Evolutionary conservation across 495 filamentous ascomycete species (phyloP).

Genomic region (Aspergillus coremiiformis): DNA sequence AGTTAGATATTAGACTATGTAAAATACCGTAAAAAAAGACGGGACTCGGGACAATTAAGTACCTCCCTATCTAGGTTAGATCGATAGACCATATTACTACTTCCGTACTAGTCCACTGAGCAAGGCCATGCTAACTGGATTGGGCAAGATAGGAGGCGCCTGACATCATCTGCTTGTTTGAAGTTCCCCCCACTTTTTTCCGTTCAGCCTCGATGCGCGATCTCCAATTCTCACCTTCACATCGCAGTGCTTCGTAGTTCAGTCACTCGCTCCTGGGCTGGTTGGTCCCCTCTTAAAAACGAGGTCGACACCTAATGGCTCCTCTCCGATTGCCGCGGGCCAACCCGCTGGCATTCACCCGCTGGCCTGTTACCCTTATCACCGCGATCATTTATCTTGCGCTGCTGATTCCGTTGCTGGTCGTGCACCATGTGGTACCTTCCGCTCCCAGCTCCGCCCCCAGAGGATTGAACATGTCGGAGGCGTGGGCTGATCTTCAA

Average conservation of each 20-base stretch:
- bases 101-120: background rate
- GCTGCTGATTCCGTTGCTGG: conserved; percentile 59
- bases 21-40: no score
- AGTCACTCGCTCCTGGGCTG: conserved; percentile 2
- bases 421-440: conserved; percentile 70
- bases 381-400: conserved; percentile 62
- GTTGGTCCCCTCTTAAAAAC: background rate
- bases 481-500: conserved; percentile 83
- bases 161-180: background rate
- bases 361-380: conserved; percentile 66
- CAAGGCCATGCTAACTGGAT: background rate
- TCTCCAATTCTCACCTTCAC: conserved; percentile 8
- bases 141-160: background rate
- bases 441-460: conserved; percentile 51
- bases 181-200: background rate
- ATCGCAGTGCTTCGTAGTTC: background rate
- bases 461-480: conserved; percentile 63
- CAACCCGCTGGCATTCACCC: conserved; percentile 56
- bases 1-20: background rate
- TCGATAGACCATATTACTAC: no score
- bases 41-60: no score
- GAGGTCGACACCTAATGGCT: conserved; percentile 25
- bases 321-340: conserved; percentile 19
- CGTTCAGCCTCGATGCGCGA: background rate
- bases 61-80: no score